Evolutionary conservation across 2,329 filamentous ascomycete genomes (phyloP).

Genomic region (Aureobasidium leucospermi): DNA sequence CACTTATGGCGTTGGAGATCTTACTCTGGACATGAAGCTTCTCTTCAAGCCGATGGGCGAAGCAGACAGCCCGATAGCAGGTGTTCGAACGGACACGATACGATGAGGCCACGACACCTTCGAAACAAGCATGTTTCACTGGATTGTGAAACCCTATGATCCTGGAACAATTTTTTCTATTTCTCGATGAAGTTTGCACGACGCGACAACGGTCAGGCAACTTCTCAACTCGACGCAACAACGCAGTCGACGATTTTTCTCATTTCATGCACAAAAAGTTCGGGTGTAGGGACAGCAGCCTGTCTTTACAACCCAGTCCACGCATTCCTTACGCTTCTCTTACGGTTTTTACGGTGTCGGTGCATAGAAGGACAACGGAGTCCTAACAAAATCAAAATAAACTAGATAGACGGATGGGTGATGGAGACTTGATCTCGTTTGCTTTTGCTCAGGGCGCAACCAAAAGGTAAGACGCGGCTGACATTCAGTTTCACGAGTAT

Average conservation of each 20-base stretch:
- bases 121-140: background rate
- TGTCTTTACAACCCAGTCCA: background rate
- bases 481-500: background rate
- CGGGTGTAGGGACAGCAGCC: conserved; percentile 5
- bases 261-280: conserved; percentile 8
- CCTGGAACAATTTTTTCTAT: background rate
- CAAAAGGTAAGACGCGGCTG: background rate
- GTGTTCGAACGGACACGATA: conserved; percentile 23
- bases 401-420: background rate
- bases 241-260: background rate
- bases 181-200: conserved; percentile 11
- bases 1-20: conserved; percentile 55
- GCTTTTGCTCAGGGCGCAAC: background rate
- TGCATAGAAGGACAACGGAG: conserved; percentile 5
- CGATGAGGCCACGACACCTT: background rate
- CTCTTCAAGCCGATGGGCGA: conserved; percentile 55
- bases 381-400: conserved; percentile 4
- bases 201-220: conserved; percentile 8
- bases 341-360: background rate
- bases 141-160: background rate
- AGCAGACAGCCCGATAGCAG: conserved; percentile 26
- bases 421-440: background rate
- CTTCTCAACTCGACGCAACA: background rate
- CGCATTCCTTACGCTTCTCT: conserved; percentile 7
- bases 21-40: conserved; percentile 64